These are phyloP conservation scores for Amoebophrya sp. DNA, from an alignment of 169 alveolate genomes.

Conservation along the genomic window DNA sequence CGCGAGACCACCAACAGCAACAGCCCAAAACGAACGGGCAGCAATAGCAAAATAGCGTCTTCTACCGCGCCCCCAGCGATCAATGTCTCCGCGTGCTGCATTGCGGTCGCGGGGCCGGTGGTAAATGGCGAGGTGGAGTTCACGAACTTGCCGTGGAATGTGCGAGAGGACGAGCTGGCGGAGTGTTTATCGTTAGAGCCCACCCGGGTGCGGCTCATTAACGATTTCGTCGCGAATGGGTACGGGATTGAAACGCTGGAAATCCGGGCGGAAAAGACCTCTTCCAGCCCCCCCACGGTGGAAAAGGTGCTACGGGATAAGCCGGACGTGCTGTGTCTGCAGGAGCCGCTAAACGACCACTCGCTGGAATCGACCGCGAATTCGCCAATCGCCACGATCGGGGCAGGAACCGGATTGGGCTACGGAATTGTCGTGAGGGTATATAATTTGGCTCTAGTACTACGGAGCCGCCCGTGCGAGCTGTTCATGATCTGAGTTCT, in stretches of 20 bases:
- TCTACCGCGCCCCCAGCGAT: too few species aligned
- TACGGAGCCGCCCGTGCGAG: too few species aligned
- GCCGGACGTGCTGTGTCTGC: slow-evolving; percentile 13
- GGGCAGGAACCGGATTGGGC: not conserved
- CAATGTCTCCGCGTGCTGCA: not conserved
- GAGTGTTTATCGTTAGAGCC: not conserved
- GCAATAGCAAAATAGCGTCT: too few species aligned
- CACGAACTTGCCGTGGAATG: not conserved
- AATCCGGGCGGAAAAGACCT: not conserved
- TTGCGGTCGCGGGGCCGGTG: slow-evolving; percentile 3
- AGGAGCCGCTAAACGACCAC: not conserved
- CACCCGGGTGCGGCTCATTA: not conserved
- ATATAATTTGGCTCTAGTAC: too few species aligned
- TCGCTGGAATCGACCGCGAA: too few species aligned
- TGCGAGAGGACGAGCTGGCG: not conserved
- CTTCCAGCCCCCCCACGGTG: not conserved
- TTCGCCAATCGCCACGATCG: not conserved
- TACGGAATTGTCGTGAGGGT: not conserved
- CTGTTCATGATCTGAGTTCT: too few species aligned
- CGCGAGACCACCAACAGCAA: too few species aligned
- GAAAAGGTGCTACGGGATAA: not conserved
- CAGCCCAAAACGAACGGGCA: too few species aligned
- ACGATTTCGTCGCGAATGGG: slow-evolving; percentile 22
- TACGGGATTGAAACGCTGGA: slow-evolving; percentile 1
- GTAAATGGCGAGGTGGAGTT: not conserved